Evolutionary conservation across 352 stramenopile species (phyloP), one percentile per base, ranked within the genome.

Genomic region (Peronospora farinosa): DNA sequence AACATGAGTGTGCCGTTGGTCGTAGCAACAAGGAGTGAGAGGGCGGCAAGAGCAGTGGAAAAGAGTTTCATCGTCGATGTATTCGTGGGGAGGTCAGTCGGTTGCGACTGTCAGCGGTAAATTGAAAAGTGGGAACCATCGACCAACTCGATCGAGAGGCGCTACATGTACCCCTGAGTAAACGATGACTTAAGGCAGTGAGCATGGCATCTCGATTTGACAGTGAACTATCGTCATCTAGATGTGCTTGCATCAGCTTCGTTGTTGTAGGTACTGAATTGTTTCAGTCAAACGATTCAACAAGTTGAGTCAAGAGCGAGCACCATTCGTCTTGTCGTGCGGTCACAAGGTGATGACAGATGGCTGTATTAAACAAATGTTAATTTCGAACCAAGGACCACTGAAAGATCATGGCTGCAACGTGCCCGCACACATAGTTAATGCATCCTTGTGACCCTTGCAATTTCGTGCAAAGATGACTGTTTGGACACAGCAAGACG

Each of bases 61-160:
- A 40, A 40, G n/a, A 40, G 4, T 5, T 40, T 40, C 33, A 40
- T 40, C 13, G 33, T 40, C 33, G n/a, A 40, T 37, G 33, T 15
- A 9, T 10, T 16, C 5, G 33, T 17, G 4, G 33, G 33, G 16
- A 17, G 16, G n/a, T 3, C n/a, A 12, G 3, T 21, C 16, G 33
- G n/a, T 40, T 40, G 33, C 23, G 11, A 10, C 23, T 40, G 33
- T 7, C 6, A 13, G 16, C 13, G 12, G n/a, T 21, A 21, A 19
- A 21, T 40, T 40, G 33, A 40, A 40, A 5, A 40, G 33, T 40
- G 7, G 23, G 33, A 40, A 17, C 11, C n/a, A 17, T 21, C 5
- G 16, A 40, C 16, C 13, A 21, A 19, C 13, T 40, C 33, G 33
- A 9, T 40, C 33, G 16, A 17, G 33, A 31, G 27, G 27, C 1